Conservation (phyloP, 306 rosid genomes). For the Gastrolobium villosum region DNA sequence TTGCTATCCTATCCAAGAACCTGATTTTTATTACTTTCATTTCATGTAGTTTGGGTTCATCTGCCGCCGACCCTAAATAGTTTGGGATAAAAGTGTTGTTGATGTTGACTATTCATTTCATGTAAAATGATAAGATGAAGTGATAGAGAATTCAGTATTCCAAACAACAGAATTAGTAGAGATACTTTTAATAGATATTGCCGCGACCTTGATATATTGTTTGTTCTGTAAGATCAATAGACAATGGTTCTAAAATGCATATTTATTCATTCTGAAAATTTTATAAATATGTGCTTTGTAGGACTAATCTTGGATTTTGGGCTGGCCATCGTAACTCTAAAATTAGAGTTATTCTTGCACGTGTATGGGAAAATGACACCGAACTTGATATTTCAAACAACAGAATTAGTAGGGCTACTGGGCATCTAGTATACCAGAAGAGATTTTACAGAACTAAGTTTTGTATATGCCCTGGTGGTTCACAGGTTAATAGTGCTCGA, state of each 20-base stretch:
- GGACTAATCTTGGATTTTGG: slow-evolving; percentile 95
- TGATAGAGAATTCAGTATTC: slow-evolving; percentile 4
- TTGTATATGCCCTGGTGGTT: slow-evolving; percentile 99
- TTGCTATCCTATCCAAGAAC: slow-evolving; percentile 17
- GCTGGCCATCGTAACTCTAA: slow-evolving; percentile 98
- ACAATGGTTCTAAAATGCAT: slow-evolving; percentile 18
- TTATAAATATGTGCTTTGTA: slow-evolving; percentile 55
- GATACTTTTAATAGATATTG: slow-evolving; percentile 13
- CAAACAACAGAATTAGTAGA: slow-evolving; percentile 16
- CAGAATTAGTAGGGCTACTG: slow-evolving; percentile 90
- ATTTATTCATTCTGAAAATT: slow-evolving; percentile 34
- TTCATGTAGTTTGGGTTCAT: background rate
- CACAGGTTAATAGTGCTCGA: slow-evolving; percentile 99
- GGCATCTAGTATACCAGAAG: slow-evolving; percentile 86
- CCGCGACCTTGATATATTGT: background rate
- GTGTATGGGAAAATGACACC: slow-evolving; percentile 95
- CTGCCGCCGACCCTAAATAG: too few species aligned
- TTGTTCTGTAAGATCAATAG: slow-evolving; percentile 37
- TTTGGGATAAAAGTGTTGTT: too few species aligned
- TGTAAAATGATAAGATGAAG: slow-evolving; percentile 4
- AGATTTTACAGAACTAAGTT: slow-evolving; percentile 85
- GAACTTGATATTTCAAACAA: slow-evolving; percentile 92
- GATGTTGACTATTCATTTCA: background rate
- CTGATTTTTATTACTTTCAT: background rate
- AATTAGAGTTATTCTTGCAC: slow-evolving; percentile 95